phyloP scores from a whole-genome alignment of 1,139 yeast species.

The Saccharomyces hybrid region DNA sequence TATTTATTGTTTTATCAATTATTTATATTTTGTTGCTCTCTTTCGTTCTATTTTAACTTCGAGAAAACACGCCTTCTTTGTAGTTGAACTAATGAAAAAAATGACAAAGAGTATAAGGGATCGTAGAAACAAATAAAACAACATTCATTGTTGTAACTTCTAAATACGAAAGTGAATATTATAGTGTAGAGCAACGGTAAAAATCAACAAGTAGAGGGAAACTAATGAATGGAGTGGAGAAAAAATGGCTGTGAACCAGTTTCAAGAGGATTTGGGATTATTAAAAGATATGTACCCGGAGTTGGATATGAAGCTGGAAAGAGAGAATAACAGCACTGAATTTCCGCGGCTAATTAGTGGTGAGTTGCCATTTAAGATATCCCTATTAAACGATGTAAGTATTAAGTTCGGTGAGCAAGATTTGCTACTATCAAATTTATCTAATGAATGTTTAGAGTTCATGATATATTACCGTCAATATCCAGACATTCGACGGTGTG shows the following conservation, averaged over 20 bases:
- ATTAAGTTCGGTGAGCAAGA: constrained; percentile 8
- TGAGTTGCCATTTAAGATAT: constrained; percentile 13
- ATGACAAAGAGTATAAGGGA: not conserved
- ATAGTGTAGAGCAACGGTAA: not conserved
- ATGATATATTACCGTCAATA: constrained; percentile 18
- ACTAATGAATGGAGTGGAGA: not conserved
- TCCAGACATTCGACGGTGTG: constrained; percentile 30
- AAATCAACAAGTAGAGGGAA: too few species aligned
- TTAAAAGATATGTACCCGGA: constrained; percentile 48
- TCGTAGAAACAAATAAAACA: not conserved
- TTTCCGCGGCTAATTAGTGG: constrained; percentile 12
- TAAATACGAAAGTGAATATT: not conserved
- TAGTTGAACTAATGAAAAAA: not conserved
- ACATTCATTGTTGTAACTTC: too few species aligned
- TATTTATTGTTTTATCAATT: not conserved
- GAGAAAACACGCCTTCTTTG: not conserved
- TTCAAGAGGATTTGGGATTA: constrained; percentile 41
- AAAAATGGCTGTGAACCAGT: not conserved
- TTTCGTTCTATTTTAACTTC: too few species aligned
- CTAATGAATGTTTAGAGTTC: constrained; percentile 21
- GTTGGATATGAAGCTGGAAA: constrained; percentile 20
- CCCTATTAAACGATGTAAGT: constrained; percentile 6
- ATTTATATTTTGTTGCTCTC: not conserved
- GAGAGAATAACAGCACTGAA: not conserved
- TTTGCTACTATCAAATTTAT: constrained; percentile 10